phyloP scores from a whole-genome alignment of 768 basidiomycete species.

The Zangia roseola region DNA sequence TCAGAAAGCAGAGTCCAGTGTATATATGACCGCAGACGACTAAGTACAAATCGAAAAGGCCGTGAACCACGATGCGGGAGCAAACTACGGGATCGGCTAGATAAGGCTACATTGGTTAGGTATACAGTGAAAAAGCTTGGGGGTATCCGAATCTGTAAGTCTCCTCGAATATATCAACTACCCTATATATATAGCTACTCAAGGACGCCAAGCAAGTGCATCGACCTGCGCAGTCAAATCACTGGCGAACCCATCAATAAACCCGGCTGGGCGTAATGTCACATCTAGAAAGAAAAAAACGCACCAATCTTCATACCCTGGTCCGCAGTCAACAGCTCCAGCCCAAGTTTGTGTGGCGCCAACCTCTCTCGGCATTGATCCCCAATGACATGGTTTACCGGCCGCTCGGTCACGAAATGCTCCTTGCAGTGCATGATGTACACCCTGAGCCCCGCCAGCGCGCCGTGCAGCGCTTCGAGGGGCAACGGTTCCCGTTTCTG shows the following conservation, averaged over 20 bases:
- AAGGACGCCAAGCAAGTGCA: background rate
- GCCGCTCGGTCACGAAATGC: conserved; percentile 47
- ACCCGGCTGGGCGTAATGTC: background rate
- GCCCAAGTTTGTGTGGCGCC: conserved; percentile 60
- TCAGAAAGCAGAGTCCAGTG: background rate
- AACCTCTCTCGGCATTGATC: conserved; percentile 70
- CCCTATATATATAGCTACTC: conserved; percentile 9
- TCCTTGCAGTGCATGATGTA: conserved; percentile 91
- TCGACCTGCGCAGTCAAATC: conserved; percentile 38
- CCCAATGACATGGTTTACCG: conserved; percentile 66
- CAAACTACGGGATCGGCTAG: too few species aligned
- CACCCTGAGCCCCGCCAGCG: conserved; percentile 61
- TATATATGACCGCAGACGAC: background rate
- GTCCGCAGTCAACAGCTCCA: conserved; percentile 64
- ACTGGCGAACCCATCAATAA: conserved; percentile 20
- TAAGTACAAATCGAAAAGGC: background rate
- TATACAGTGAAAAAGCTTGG: conserved; percentile 34
- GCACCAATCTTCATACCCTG: conserved; percentile 83
- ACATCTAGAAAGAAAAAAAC: conserved; percentile 25
- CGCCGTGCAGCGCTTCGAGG: conserved; percentile 47
- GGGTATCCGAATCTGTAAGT: conserved; percentile 19
- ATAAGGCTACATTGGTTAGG: conserved; percentile 41
- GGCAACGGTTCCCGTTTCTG: conserved; percentile 38
- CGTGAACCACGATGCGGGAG: too few species aligned
- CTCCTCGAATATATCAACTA: conserved; percentile 9